Conservation (phyloP, 1,284 basidiomycete genomes). For the Heterobasidion occidentale region DNA sequence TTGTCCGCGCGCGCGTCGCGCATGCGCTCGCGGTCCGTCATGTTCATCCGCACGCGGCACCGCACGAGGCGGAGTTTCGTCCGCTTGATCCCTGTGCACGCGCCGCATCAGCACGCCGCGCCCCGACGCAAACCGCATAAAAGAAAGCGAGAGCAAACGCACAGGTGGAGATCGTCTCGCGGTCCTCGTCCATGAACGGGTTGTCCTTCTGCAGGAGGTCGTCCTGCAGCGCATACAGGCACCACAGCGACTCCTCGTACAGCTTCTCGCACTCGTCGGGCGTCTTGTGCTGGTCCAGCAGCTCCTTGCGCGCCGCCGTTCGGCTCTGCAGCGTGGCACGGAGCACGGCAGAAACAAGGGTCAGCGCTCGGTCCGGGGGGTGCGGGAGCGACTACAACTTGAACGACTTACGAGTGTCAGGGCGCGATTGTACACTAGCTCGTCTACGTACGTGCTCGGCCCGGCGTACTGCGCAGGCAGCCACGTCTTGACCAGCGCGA, state of each 20-base stretch:
- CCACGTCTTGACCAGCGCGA: slow-evolving; percentile 75
- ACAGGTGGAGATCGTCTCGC: slow-evolving; percentile 78
- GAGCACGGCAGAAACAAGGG: neutral
- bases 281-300: slow-evolving; percentile 68
- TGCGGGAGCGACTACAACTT: neutral
- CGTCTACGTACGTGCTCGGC: slow-evolving; percentile 69
- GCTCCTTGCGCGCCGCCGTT: slow-evolving; percentile 86
- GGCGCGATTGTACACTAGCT: slow-evolving; percentile 77
- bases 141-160: slow-evolving; percentile 19
- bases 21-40: slow-evolving; percentile 60
- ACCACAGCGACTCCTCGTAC: slow-evolving; percentile 93
- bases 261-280: slow-evolving; percentile 86
- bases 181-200: slow-evolving; percentile 80
- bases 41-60: slow-evolving; percentile 63
- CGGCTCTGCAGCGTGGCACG: slow-evolving; percentile 56
- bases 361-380: neutral
- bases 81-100: slow-evolving; percentile 61
- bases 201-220: slow-evolving; percentile 81
- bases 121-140: neutral
- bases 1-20: slow-evolving; percentile 65
- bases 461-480: slow-evolving; percentile 66
- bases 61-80: slow-evolving; percentile 72
- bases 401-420: slow-evolving; percentile 44
- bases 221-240: slow-evolving; percentile 87
- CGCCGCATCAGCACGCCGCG: neutral